Conservation (phyloP, 768 basidiomycete genomes). For the Russula virescens region DNA sequence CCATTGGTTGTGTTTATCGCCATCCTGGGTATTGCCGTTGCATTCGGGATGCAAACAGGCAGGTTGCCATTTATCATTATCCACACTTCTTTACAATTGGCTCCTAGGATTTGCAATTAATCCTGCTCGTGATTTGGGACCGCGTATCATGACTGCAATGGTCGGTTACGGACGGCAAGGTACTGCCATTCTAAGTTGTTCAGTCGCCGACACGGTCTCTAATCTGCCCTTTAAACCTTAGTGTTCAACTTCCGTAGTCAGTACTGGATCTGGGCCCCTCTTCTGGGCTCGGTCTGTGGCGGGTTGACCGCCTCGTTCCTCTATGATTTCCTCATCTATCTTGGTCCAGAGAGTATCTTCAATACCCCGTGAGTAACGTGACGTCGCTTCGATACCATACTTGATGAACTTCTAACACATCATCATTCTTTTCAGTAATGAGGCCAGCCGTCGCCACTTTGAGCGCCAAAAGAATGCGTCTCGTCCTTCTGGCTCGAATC, state of each 20-base stretch:
- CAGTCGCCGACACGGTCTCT: not conserved
- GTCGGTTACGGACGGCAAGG: slow-evolving; percentile 60
- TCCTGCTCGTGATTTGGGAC: slow-evolving; percentile 69
- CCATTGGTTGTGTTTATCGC: slow-evolving; percentile 52
- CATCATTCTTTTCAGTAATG: not conserved
- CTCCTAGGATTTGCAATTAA: slow-evolving; percentile 52
- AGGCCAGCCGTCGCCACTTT: not conserved
- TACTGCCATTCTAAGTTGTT: not conserved
- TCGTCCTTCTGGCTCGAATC: slow-evolving; percentile 7
- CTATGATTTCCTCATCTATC: slow-evolving; percentile 56
- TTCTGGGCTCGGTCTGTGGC: slow-evolving; percentile 55
- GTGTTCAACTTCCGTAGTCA: slow-evolving; percentile 45
- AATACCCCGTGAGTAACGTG: slow-evolving; percentile 45
- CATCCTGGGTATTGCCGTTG: slow-evolving; percentile 52
- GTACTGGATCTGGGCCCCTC: slow-evolving; percentile 70
- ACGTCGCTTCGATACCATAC: not conserved
- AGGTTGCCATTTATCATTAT: not conserved
- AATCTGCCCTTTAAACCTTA: not conserved
- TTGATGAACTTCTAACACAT: not conserved
- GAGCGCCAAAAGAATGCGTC: not conserved
- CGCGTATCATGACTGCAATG: slow-evolving; percentile 63
- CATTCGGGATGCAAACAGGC: slow-evolving; percentile 56
- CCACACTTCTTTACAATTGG: not conserved
- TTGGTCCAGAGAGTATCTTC: slow-evolving; percentile 48
- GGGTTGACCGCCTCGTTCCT: slow-evolving; percentile 47